phyloP scores from a whole-genome alignment of 78 protist species.

The Cavenderia fasciculata region DNA sequence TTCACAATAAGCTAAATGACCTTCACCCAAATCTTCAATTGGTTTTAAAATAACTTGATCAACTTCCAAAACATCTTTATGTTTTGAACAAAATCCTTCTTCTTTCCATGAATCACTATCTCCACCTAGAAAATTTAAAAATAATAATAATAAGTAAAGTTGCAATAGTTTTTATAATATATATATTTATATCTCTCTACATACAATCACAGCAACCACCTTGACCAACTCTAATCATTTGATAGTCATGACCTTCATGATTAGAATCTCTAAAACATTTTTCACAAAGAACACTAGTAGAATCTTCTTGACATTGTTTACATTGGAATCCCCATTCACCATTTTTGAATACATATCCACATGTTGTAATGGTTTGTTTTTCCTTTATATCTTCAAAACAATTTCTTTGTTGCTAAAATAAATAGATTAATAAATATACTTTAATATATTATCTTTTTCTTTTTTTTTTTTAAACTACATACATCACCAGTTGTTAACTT shows the following conservation, averaged over 20 bases:
- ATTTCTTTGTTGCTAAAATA: not conserved
- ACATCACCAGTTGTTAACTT: not conserved
- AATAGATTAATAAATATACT: not conserved
- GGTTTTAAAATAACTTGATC: not conserved
- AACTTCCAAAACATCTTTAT: not conserved
- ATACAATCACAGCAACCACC: constrained; percentile 34
- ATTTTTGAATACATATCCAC: constrained; percentile 25
- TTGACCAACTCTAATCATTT: not conserved
- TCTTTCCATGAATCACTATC: constrained; percentile 31
- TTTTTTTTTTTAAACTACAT: too few relatives aligned
- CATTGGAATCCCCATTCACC: constrained; percentile 25
- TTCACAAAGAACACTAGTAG: constrained; percentile 24
- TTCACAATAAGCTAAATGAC: not conserved
- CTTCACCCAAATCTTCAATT: not conserved
- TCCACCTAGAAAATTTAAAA: too few relatives aligned
- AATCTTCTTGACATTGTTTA: constrained; percentile 5
- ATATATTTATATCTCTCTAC: too few relatives aligned
- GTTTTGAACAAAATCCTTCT: constrained; percentile 14
- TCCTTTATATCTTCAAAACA: not conserved
- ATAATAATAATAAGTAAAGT: too few relatives aligned
- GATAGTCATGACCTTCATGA: constrained; percentile 18
- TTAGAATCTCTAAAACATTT: constrained; percentile 10
- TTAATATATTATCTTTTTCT: too few relatives aligned
- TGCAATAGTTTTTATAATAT: too few relatives aligned
- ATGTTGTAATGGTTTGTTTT: not conserved